Evolutionary conservation across 306 rosid genomes (phyloP).

Genomic region (Gillenia trifoliata): DNA sequence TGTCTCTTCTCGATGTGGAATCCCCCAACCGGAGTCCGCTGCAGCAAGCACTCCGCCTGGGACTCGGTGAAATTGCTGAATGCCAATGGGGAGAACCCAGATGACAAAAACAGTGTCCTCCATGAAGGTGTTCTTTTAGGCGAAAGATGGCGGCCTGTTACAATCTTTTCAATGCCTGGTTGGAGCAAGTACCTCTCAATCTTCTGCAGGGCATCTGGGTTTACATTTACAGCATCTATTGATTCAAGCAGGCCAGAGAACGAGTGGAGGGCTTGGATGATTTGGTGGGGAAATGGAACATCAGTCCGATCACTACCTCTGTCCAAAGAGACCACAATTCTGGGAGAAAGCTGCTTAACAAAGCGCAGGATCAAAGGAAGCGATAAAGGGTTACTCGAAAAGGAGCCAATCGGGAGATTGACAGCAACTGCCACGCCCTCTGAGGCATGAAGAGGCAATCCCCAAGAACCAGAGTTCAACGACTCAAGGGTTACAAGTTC

Average conservation of each 20-base stretch:
- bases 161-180: conserved; percentile 68
- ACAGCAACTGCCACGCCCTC: conserved; percentile 67
- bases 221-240: conserved; percentile 62
- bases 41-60: conserved; percentile 86
- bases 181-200: conserved; percentile 70
- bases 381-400: conserved; percentile 37
- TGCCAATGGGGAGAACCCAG: conserved; percentile 71
- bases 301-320: conserved; percentile 62
- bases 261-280: conserved; percentile 46
- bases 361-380: conserved; percentile 61
- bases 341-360: conserved; percentile 69
- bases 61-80: conserved; percentile 85
- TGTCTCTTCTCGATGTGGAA: conserved; percentile 73
- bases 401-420: conserved; percentile 57
- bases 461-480: conserved; percentile 61
- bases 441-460: conserved; percentile 37
- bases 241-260: conserved; percentile 67
- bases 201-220: conserved; percentile 58
- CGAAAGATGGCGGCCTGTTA: conserved; percentile 36
- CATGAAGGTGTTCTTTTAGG: conserved; percentile 52
- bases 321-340: conserved; percentile 65
- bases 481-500: conserved; percentile 53
- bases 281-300: conserved; percentile 52
- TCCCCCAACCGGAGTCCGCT: conserved; percentile 67
- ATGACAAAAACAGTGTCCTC: conserved; percentile 49